Evolutionary conservation across 2,329 filamentous ascomycete species (phyloP), one percentile per base, ranked within the genome.

Genomic region (Pseudocercospora ulei): DNA sequence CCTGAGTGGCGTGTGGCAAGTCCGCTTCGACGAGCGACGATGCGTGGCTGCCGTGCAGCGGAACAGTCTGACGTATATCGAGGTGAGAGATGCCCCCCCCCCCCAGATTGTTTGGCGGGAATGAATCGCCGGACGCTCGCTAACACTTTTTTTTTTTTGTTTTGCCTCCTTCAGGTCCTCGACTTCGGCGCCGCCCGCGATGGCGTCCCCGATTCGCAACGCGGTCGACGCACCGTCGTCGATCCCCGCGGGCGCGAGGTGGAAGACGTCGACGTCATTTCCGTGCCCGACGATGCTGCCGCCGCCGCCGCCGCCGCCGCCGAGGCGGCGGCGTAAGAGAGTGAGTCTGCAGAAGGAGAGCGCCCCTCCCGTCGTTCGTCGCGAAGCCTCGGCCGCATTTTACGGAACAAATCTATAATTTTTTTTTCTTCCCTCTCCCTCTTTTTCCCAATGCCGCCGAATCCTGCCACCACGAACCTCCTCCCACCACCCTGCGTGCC

Each of bases 31-130:
- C 56, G 85, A 92, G 58, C 74, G 90, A 51, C 75, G 88, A 60
- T 98, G 90, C 60, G 90, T 98, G 41, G 90, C 90, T 43, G 90
- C 90, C 28, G 90, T 98, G 40, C 90, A 98, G 68, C 76, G 90
- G 39, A 85, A 94, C 50, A 80, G 78, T 54, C 65, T 94, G 54
- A 98, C 90, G 12, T 98, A 93, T 61, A 86, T 98, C 42, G 90
- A 98, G 76, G 90, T 94, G 62, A 67, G 77, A 64, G 34, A 14
- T 9, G 4, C n/a, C n/a, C n/a, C n/a, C n/a, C n/a, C n/a, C n/a
- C n/a, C n/a, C n/a, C n/a, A n/a, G n/a, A n/a, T n/a, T n/a, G n/a
- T n/a, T n/a, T n/a, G n/a, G n/a, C n/a, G n/a, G n/a, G n/a, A n/a
- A n/a, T n/a, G n/a, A n/a, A n/a, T n/a, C n/a, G n/a, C n/a, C n/a